phyloP scores from a whole-genome alignment of 345 rosid species.

The Brassica incana region DNA sequence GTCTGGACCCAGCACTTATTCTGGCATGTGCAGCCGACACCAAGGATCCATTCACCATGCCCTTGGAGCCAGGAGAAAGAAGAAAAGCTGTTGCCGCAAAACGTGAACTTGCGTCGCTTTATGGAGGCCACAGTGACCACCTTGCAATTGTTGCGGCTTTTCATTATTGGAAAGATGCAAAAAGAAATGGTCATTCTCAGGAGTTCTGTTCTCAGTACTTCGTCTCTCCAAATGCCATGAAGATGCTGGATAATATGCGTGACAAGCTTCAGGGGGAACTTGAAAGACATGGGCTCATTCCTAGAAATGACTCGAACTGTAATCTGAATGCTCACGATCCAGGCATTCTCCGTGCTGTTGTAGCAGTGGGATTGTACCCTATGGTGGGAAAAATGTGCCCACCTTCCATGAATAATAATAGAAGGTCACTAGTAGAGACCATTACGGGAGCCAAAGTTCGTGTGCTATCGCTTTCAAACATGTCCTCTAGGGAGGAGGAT shows the following conservation, averaged over 20 bases:
- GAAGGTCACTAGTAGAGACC: constrained; percentile 56
- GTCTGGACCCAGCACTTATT: constrained; percentile 95
- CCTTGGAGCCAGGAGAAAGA: constrained; percentile 71
- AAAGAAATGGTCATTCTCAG: constrained; percentile 51
- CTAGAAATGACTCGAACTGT: constrained; percentile 51
- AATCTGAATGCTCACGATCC: constrained; percentile 66
- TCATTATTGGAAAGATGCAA: constrained; percentile 86
- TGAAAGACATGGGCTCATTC: constrained; percentile 61
- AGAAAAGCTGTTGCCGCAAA: constrained; percentile 72
- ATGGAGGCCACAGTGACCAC: constrained; percentile 88
- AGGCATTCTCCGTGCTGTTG: constrained; percentile 75
- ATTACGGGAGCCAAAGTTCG: constrained; percentile 68
- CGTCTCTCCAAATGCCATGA: constrained; percentile 69
- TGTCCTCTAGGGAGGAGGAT: constrained; percentile 40
- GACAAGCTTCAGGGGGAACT: constrained; percentile 75
- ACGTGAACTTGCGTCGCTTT: constrained; percentile 76
- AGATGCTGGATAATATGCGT: constrained; percentile 81
- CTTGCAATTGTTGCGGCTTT: constrained; percentile 87
- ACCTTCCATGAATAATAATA: constrained; percentile 44
- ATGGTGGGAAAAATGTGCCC: constrained; percentile 69
- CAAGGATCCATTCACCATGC: constrained; percentile 82
- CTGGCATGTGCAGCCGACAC: constrained; percentile 92
- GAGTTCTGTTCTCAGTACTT: constrained; percentile 77
- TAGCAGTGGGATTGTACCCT: constrained; percentile 89
- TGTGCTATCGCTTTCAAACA: constrained; percentile 60